A percentile compares a stretch with the other conserved stretches of the same genome.
Conservation (phyloP, 495 filamentous ascomycete genomes). For the Aspergillus incahuasiensis region DNA sequence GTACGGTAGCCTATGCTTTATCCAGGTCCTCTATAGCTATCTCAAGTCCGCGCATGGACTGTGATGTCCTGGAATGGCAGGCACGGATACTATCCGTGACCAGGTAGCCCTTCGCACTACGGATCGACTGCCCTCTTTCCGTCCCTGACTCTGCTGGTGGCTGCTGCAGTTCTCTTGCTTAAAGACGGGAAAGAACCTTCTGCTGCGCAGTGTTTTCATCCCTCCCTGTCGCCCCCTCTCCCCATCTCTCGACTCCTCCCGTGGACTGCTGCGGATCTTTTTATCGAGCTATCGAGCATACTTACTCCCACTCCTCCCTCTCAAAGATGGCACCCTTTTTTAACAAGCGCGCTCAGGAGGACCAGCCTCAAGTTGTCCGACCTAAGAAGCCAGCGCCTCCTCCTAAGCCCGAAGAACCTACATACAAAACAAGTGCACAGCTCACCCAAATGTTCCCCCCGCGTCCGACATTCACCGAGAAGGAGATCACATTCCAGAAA, state of each 20-base stretch:
- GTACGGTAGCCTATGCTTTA: no score
- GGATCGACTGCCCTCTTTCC: not conserved
- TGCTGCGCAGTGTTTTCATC: not conserved
- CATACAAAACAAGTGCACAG: constrained; percentile 9
- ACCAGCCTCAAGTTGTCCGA: not conserved
- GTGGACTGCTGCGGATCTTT: not conserved
- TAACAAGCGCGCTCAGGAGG: not conserved
- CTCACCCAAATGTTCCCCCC: constrained; percentile 32
- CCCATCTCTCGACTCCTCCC: not conserved
- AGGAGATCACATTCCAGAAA: constrained; percentile 26
- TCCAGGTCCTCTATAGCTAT: no score
- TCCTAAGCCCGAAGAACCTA: not conserved
- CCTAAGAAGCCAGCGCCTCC: not conserved
- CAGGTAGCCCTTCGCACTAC: no score
- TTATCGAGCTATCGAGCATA: constrained; percentile 2
- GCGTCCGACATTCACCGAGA: constrained; percentile 25
- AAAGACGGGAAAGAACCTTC: not conserved
- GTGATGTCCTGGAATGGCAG: not conserved
- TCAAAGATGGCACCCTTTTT: not conserved
- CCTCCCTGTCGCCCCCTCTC: not conserved
- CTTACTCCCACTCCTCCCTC: not conserved
- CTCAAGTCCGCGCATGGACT: no score
- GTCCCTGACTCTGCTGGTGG: not conserved
- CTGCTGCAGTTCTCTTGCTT: not conserved
- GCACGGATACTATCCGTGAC: no score